Base-by-base conservation (phyloP, 2,329 filamentous ascomycete genomes). In the Penicillium concentricum region DNA sequence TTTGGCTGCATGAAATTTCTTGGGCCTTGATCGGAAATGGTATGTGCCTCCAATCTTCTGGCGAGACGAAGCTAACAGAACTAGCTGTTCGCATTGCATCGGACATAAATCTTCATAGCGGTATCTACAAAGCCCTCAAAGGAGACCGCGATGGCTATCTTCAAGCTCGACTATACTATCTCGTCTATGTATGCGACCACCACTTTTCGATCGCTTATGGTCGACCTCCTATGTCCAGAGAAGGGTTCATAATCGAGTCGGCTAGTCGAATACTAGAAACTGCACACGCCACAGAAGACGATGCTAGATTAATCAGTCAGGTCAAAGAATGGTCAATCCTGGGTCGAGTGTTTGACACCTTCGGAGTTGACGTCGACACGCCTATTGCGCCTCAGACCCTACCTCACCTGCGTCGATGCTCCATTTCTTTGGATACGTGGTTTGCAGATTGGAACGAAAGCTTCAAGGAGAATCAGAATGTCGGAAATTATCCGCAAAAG, bases 1-100 rank as follows among this genome's bases (percentile, higher is more conserved):
- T 80, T 59, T 81, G 79, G 79, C 69, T 81, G 0, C 75, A 76
- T 49, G 78, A 81, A 54, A 70, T 81, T 5, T 69, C 67, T 1
- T 69, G 68, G 66, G 51, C 58, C 13, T 32, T 68, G 13, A 61
- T 65, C 32, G 64, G 60, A 42, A 58, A 49, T 10, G 47, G 41
- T 54, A 20, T 5, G 47, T 49, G 5, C 10, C 6, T 38, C 1
- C 7, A 37, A n/a, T 5, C 18, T 10, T 32, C 2, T 10, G 9
- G 4, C 16, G n/a, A 26, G n/a, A 5, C 5, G 4, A 37, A 28
- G 20, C 48, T 62, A 35, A 58, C 50, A 34, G 30, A 46, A 20
- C 22, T 42, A 59, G 65, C 67, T 16, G 64, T 69, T 1, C 61
- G 66, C 5, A 45, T 68, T 15, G 59, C 66, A 4, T 60, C 64